phyloP scores from a whole-genome alignment of 305 asterid genomes.

The Rubia balearica region DNA sequence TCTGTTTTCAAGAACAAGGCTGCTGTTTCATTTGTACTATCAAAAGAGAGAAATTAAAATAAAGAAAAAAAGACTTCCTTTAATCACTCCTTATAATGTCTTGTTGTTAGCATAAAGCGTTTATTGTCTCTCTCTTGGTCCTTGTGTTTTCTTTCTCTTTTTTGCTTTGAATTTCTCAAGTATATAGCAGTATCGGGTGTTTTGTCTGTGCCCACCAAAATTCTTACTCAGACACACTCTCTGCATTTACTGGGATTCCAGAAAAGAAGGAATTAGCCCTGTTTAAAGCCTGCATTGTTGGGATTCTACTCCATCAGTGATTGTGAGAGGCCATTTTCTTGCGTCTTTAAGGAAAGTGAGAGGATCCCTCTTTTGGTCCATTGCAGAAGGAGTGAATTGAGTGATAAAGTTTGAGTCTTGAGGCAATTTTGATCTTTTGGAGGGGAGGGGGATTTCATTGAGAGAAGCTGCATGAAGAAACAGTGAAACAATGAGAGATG shows the following conservation, averaged over 20 bases:
- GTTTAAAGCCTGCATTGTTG: slow-evolving; percentile 21
- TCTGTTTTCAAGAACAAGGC: slow-evolving; percentile 36
- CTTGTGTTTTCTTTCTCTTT: slow-evolving; percentile 26
- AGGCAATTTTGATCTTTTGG: slow-evolving; percentile 12
- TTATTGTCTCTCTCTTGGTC: slow-evolving; percentile 52
- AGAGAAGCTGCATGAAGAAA: slow-evolving; percentile 57
- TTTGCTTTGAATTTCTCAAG: slow-evolving; percentile 19
- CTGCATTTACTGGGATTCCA: slow-evolving; percentile 13
- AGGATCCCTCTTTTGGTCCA: slow-evolving; percentile 19
- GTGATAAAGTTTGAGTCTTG: slow-evolving; percentile 20
- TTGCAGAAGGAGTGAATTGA: slow-evolving; percentile 7
- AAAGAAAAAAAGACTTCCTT: slow-evolving; percentile 13
- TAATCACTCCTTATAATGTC: slow-evolving; percentile 47
- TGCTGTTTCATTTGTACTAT: slow-evolving; percentile 20
- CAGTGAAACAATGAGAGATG: slow-evolving; percentile 75
- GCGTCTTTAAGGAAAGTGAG: slow-evolving; percentile 14
- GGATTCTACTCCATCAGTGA: slow-evolving; percentile 12
- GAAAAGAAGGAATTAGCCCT: slow-evolving; percentile 16
- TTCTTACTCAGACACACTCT: slow-evolving; percentile 5
- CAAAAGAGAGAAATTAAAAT: slow-evolving; percentile 22
- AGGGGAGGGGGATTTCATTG: slow-evolving; percentile 26
- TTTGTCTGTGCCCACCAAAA: slow-evolving; percentile 12
- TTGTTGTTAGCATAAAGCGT: slow-evolving; percentile 45
- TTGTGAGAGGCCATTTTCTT: slow-evolving; percentile 10
- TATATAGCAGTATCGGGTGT: slow-evolving; percentile 18